Evolutionary conservation across 495 filamentous ascomycete genomes (phyloP).

Genomic region (Hyaloscypha hepaticicola): DNA sequence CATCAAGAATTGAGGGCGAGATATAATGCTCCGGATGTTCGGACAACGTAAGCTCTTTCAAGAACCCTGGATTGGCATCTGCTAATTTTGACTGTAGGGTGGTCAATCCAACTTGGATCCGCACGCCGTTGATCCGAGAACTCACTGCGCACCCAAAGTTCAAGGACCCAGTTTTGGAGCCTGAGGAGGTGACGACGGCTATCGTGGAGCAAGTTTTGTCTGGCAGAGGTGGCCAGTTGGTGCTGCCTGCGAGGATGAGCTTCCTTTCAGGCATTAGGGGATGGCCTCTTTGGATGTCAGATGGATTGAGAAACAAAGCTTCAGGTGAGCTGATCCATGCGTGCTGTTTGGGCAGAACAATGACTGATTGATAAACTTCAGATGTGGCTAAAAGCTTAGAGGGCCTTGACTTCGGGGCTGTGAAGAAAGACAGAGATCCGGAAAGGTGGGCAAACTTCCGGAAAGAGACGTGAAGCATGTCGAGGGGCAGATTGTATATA

Average conservation of each 20-base stretch:
- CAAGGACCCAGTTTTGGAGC: conserved; percentile 52
- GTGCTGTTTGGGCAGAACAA: background rate
- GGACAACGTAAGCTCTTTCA: conserved; percentile 65
- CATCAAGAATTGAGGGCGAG: conserved; percentile 56
- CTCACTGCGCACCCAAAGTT: conserved; percentile 35
- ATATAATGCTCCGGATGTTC: conserved; percentile 61
- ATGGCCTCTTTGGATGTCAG: conserved; percentile 45
- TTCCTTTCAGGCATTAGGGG: conserved; percentile 35
- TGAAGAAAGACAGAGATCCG: background rate
- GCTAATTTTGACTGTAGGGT: background rate
- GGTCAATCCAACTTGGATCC: conserved; percentile 25
- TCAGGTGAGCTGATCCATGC: conserved; percentile 6
- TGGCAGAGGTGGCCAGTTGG: conserved; percentile 56
- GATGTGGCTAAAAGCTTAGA: conserved; percentile 2
- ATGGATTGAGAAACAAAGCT: conserved; percentile 31
- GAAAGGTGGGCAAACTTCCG: background rate
- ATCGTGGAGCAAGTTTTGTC: conserved; percentile 58
- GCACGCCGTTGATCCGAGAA: conserved; percentile 21
- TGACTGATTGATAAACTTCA: background rate
- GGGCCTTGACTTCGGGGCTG: background rate
- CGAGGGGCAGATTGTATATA: background rate
- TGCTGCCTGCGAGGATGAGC: conserved; percentile 44
- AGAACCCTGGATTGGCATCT: conserved; percentile 40
- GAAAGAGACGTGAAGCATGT: background rate
- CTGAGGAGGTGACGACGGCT: conserved; percentile 60